Evolutionary conservation across 352 stramenopile species (phyloP).

Genomic region (Globisporangium perplexum): DNA sequence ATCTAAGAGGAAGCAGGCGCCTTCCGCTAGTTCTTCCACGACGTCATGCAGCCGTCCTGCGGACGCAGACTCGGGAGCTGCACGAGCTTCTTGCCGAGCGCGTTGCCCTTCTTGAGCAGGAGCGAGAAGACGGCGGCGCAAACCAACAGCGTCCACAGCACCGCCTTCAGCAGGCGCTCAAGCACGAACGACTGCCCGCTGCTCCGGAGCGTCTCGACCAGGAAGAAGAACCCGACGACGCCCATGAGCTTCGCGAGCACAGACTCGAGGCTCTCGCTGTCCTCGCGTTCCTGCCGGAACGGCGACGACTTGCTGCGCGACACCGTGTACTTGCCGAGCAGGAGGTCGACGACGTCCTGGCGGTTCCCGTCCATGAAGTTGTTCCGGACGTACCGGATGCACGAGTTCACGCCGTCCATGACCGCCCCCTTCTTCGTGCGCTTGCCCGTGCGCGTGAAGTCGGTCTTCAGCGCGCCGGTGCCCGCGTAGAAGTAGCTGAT

Average conservation of each 20-base stretch:
- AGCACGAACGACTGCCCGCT: constrained; percentile 39
- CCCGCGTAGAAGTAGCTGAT: constrained; percentile 93
- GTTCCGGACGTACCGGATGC: constrained; percentile 94
- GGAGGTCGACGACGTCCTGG: constrained; percentile 93
- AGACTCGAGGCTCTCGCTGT: constrained; percentile 49
- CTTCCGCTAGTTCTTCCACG: constrained; percentile 57
- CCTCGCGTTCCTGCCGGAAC: constrained; percentile 20
- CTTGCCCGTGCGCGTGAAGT: constrained; percentile 94
- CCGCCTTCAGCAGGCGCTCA: constrained; percentile 46
- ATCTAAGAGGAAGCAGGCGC: too few species aligned
- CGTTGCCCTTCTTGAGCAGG: constrained; percentile 75
- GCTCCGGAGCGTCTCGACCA: constrained; percentile 50
- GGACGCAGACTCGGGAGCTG: constrained; percentile 54
- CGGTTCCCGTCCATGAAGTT: constrained; percentile 94
- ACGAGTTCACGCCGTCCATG: constrained; percentile 93
- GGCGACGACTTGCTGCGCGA: constrained; percentile 49
- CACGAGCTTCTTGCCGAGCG: constrained; percentile 60
- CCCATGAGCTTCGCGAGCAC: constrained; percentile 45
- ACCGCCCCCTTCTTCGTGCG: constrained; percentile 90
- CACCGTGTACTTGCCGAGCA: constrained; percentile 63
- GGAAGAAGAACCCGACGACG: constrained; percentile 44
- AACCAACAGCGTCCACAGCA: constrained; percentile 48
- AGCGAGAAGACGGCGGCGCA: constrained; percentile 38
- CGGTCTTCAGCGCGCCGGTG: constrained; percentile 93
- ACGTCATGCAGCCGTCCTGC: constrained; percentile 73